phyloP scores from a whole-genome alignment of 352 stramenopile genomes.

The Pythium guiyangense region DNA sequence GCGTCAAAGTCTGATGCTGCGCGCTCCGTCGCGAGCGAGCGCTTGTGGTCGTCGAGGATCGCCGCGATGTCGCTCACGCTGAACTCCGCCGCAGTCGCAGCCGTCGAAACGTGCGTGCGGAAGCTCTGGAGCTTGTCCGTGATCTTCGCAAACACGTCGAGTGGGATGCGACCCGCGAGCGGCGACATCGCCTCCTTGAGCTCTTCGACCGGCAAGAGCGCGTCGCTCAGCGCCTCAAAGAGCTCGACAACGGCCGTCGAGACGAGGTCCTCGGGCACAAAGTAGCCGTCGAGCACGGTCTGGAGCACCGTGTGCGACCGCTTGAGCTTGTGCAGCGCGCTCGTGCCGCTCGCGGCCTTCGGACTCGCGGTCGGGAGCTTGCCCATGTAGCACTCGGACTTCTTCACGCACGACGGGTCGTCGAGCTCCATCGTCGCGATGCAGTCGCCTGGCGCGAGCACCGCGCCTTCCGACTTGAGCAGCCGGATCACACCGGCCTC shows the following conservation, averaged over 20 bases:
- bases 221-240: constrained; percentile 60
- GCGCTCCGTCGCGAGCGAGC: constrained; percentile 41
- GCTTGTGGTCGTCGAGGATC: constrained; percentile 67
- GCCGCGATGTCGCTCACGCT: constrained; percentile 45
- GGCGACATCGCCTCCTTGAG: constrained; percentile 97
- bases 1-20: constrained; percentile 69
- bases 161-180: constrained; percentile 94
- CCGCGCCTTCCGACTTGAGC: constrained; percentile 94
- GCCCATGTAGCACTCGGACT: constrained; percentile 90
- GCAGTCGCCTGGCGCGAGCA: constrained; percentile 94
- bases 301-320: constrained; percentile 83
- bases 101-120: constrained; percentile 36
- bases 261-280: constrained; percentile 79
- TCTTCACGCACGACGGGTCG: constrained; percentile 96
- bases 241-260: constrained; percentile 85
- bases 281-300: constrained; percentile 94
- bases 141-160: constrained; percentile 89
- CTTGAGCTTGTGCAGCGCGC: constrained; percentile 66
- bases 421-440: constrained; percentile 97
- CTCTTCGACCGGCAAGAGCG: constrained; percentile 89
- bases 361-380: constrained; percentile 40
- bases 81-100: constrained; percentile 32
- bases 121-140: constrained; percentile 77
- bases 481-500: constrained; percentile 95
- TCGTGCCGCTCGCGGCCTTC: constrained; percentile 29